Evolutionary conservation across 805 yeast species (phyloP).

Genomic region (Saccharomyces kudriavzevii): DNA sequence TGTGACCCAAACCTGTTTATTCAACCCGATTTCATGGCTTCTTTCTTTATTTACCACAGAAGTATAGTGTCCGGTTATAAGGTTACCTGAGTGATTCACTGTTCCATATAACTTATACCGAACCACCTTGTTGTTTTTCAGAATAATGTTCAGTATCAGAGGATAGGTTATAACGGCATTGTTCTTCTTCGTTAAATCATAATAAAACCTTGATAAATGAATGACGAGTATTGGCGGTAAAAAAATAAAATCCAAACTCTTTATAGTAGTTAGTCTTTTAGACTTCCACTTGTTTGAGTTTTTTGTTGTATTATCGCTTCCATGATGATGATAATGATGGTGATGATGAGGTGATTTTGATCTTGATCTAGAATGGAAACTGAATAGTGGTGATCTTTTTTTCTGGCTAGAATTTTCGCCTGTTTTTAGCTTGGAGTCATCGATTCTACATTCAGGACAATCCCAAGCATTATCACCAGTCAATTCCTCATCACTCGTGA

Average conservation of each 20-base stretch:
- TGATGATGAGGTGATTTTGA: slow-evolving; percentile 46
- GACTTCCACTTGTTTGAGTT: slow-evolving; percentile 34
- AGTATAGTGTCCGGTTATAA: slow-evolving; percentile 72
- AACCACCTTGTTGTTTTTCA: slow-evolving; percentile 27
- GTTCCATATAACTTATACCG: slow-evolving; percentile 52
- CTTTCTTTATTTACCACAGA: slow-evolving; percentile 47
- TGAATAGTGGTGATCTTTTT: background rate
- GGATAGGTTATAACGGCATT: slow-evolving; percentile 49
- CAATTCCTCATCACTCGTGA: slow-evolving; percentile 55
- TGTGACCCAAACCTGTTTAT: slow-evolving; percentile 54
- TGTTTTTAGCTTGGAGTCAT: background rate
- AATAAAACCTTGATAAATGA: slow-evolving; percentile 73
- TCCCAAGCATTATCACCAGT: slow-evolving; percentile 77
- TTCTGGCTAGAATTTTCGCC: background rate
- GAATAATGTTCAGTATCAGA: slow-evolving; percentile 40
- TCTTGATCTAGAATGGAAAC: slow-evolving; percentile 9
- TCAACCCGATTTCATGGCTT: slow-evolving; percentile 28
- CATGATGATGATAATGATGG: slow-evolving; percentile 36
- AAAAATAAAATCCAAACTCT: slow-evolving; percentile 65
- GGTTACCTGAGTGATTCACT: slow-evolving; percentile 63
- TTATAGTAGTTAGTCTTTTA: slow-evolving; percentile 41
- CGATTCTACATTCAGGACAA: slow-evolving; percentile 56
- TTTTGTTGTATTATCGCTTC: slow-evolving; percentile 1
- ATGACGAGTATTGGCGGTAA: slow-evolving; percentile 73
- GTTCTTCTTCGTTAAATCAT: slow-evolving; percentile 46